These are phyloP conservation scores for Debaryomyces hansenii DNA, from an alignment of 805 yeast species.

Conservation along the genomic window DNA sequence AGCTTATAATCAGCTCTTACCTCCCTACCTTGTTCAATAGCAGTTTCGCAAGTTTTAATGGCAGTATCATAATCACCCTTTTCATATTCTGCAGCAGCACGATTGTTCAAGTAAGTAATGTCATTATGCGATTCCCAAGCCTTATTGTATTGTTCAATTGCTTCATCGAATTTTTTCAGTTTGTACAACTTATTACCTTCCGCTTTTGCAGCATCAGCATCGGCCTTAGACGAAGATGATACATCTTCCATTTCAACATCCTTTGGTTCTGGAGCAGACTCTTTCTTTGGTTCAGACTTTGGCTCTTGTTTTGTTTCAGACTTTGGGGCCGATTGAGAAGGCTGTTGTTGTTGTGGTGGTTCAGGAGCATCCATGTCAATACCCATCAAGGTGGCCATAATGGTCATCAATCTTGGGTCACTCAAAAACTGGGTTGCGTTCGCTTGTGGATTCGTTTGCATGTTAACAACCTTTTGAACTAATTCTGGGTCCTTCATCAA, in stretches of 20 bases:
- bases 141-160: slow-evolving; percentile 78
- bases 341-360: slow-evolving; percentile 16
- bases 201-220: slow-evolving; percentile 72
- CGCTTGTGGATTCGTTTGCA: slow-evolving; percentile 73
- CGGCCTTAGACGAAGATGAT: slow-evolving; percentile 31
- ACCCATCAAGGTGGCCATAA: slow-evolving; percentile 84
- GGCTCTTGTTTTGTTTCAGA: slow-evolving; percentile 12
- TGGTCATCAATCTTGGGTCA: slow-evolving; percentile 86
- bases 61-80: slow-evolving; percentile 89
- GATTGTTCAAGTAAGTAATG: slow-evolving; percentile 90
- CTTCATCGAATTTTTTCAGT: slow-evolving; percentile 85
- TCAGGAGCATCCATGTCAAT: slow-evolving; percentile 60
- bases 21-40: slow-evolving; percentile 89
- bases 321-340: slow-evolving; percentile 10
- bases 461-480: slow-evolving; percentile 61
- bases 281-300: slow-evolving; percentile 9
- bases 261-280: slow-evolving; percentile 16
- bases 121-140: slow-evolving; percentile 85
- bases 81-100: slow-evolving; percentile 97
- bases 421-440: slow-evolving; percentile 66
- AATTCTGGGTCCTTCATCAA: slow-evolving; percentile 84
- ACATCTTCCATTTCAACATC: slow-evolving; percentile 40
- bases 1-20: slow-evolving; percentile 87
- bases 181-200: slow-evolving; percentile 88
- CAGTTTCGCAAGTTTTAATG: slow-evolving; percentile 74